Evolutionary conservation across 2,329 filamentous ascomycete genomes (phyloP).

Genomic region (Cercospora zeae-maydis): DNA sequence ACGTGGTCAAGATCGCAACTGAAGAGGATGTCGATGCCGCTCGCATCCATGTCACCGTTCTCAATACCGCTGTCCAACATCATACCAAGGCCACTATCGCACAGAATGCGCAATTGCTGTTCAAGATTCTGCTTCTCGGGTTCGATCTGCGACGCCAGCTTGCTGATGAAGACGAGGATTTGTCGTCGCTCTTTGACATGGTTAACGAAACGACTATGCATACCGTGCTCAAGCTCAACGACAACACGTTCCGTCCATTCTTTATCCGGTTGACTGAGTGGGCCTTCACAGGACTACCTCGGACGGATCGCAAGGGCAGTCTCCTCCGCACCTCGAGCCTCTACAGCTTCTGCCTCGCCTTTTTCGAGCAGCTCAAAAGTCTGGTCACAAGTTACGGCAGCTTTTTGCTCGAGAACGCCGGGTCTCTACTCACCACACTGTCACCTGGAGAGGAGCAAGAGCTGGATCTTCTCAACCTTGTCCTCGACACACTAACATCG

Average conservation of each 20-base stretch:
- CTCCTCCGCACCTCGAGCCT: slow-evolving; percentile 67
- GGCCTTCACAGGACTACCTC: slow-evolving; percentile 59
- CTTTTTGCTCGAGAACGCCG: slow-evolving; percentile 74
- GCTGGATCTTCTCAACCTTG: slow-evolving; percentile 63
- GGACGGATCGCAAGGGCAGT: slow-evolving; percentile 58
- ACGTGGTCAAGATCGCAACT: slow-evolving; percentile 50
- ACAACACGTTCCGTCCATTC: slow-evolving; percentile 85
- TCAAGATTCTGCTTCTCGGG: slow-evolving; percentile 54
- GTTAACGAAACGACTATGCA: slow-evolving; percentile 72
- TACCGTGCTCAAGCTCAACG: slow-evolving; percentile 96
- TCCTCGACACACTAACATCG: slow-evolving; percentile 67
- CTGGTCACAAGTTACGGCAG: slow-evolving; percentile 90
- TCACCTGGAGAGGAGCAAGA: slow-evolving; percentile 46
- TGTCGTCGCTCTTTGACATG: slow-evolving; percentile 53
- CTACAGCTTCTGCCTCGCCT: slow-evolving; percentile 73
- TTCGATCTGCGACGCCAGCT: slow-evolving; percentile 63
- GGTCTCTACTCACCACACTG: slow-evolving; percentile 54
- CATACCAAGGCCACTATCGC: slow-evolving; percentile 74
- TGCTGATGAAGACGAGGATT: slow-evolving; percentile 45
- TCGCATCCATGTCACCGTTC: slow-evolving; percentile 41
- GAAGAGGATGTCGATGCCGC: slow-evolving; percentile 41
- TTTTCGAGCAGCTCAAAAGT: slow-evolving; percentile 84
- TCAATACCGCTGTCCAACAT: slow-evolving; percentile 69
- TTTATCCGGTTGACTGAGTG: slow-evolving; percentile 85
- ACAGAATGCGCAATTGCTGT: slow-evolving; percentile 69